A percentile compares a stretch with the other conserved stretches of the same genome.
These are phyloP conservation scores for Sphaceloma murrayae DNA, from an alignment of 2,329 filamentous ascomycete species.

Conservation along the genomic window DNA sequence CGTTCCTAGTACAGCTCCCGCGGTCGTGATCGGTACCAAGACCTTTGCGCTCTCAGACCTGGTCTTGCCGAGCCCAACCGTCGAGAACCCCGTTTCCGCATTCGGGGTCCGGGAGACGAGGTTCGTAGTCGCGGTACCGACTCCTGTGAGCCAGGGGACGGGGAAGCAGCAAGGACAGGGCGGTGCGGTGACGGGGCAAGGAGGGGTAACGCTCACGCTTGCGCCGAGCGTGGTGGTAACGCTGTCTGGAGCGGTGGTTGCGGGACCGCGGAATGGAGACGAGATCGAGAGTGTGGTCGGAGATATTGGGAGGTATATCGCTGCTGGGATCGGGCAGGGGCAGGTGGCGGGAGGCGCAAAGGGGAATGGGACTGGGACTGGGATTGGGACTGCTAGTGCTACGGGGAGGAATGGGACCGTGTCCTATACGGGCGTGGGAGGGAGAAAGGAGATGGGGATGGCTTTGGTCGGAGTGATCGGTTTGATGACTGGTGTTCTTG, in stretches of 20 bases:
- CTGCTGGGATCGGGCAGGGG: slow-evolving; percentile 1
- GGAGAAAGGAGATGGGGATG: not conserved
- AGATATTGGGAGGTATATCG: not conserved
- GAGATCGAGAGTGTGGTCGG: not conserved
- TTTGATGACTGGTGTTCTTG: not conserved
- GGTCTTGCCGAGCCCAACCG: not conserved
- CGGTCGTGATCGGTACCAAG: not conserved
- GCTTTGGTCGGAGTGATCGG: not conserved
- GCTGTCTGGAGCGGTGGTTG: not conserved
- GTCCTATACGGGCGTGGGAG: not conserved
- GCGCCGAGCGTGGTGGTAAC: slow-evolving; percentile 2
- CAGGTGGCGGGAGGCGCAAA: not conserved
- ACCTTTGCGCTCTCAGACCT: not conserved
- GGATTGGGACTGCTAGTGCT: not conserved
- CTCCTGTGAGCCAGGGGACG: not conserved
- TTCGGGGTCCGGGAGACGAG: not conserved
- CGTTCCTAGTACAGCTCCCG: not conserved
- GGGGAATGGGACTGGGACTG: not conserved
- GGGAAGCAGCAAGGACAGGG: not conserved
- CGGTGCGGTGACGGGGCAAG: too few species aligned
- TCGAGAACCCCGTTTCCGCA: not conserved
- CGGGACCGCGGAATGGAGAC: too few species aligned
- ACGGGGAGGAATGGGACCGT: slow-evolving; percentile 1
- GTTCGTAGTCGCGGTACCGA: slow-evolving; percentile 1
- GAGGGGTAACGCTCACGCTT: not conserved